These are phyloP conservation scores for Thinopyrum elongatum DNA, from an alignment of 176 grass and related monocot species.

Conservation along the genomic window DNA sequence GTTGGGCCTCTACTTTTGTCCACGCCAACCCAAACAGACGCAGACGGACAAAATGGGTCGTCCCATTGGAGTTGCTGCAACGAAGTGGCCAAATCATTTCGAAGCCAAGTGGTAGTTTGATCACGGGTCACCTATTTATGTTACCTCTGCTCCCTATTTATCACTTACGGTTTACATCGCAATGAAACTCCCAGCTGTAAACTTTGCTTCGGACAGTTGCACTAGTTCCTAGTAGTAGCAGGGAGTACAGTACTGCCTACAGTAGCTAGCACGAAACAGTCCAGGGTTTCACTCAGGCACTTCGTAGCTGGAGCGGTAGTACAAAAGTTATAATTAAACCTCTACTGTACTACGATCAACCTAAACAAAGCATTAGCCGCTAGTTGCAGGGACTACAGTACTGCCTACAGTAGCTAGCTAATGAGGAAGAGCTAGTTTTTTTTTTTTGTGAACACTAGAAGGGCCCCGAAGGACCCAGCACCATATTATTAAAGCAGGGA, in stretches of 20 bases:
- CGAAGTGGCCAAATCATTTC: background rate
- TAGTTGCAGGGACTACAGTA: too few species aligned
- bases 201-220: background rate
- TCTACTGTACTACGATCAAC: background rate
- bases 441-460: too few species aligned
- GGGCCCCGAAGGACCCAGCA: too few species aligned
- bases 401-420: too few species aligned
- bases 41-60: too few species aligned
- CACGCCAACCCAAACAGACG: too few species aligned
- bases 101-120: background rate
- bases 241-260: background rate
- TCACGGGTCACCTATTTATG: background rate
- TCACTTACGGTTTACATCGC: background rate
- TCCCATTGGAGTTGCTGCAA: too few species aligned
- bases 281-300: slow-evolving; percentile 10
- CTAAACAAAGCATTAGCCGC: background rate
- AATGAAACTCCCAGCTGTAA: background rate
- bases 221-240: background rate
- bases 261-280: background rate
- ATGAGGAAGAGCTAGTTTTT: too few species aligned
- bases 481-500: too few species aligned
- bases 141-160: background rate
- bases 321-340: background rate
- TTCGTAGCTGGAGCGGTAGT: background rate
- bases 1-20: too few species aligned